These are phyloP conservation scores for Carex scoparia DNA, from an alignment of 176 grass and related monocot genomes.

Conservation along the genomic window DNA sequence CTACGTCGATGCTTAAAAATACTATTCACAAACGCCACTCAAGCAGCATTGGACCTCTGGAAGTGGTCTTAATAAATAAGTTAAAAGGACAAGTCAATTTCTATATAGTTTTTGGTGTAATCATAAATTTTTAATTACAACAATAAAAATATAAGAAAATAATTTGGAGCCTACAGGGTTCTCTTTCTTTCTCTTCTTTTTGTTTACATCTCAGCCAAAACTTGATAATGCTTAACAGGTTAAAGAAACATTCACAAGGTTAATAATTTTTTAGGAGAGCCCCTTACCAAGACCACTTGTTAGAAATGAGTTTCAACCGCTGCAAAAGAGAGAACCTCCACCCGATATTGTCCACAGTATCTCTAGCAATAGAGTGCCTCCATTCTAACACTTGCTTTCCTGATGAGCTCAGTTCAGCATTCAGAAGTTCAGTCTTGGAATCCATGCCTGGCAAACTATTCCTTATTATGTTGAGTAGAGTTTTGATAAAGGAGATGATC, in stretches of 20 bases:
- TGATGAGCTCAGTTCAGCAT: slow-evolving; percentile 42
- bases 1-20: background rate
- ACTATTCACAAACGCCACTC: background rate
- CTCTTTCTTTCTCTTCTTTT: too few relatives aligned
- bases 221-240: too few relatives aligned
- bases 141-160: too few relatives aligned
- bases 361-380: slow-evolving; percentile 66
- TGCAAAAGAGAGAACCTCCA: slow-evolving; percentile 32
- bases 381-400: slow-evolving; percentile 72
- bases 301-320: slow-evolving; percentile 62
- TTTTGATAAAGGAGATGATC: slow-evolving; percentile 59
- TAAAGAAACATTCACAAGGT: too few relatives aligned
- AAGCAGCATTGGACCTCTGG: background rate
- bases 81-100: background rate
- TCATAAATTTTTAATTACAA: too few relatives aligned
- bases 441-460: slow-evolving; percentile 45
- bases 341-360: slow-evolving; percentile 59
- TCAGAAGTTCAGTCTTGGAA: slow-evolving; percentile 46
- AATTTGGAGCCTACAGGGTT: too few relatives aligned
- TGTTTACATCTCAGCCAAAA: too few relatives aligned
- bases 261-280: slow-evolving; percentile 13
- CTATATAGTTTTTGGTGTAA: background rate
- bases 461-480: slow-evolving; percentile 64
- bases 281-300: slow-evolving; percentile 90
- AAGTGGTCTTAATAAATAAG: background rate